These are phyloP conservation scores for Bipolaris bicolor DNA, from an alignment of 2,329 filamentous ascomycete genomes.

Conservation along the genomic window DNA sequence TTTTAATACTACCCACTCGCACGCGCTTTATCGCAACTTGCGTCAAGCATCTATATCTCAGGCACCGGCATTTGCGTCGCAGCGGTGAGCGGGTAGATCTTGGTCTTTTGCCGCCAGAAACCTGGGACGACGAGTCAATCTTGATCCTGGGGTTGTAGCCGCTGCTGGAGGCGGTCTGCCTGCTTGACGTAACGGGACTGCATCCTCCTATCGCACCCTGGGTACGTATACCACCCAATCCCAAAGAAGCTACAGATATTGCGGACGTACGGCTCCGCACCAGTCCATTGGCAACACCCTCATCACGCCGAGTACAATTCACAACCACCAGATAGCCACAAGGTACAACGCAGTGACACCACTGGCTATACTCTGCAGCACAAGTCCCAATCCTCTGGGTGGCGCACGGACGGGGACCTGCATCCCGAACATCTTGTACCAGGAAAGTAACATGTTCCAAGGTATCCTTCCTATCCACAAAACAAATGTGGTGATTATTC, in stretches of 20 bases:
- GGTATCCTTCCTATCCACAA: not conserved
- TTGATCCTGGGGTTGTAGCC: constrained; percentile 15
- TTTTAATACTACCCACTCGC: not conserved
- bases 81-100: constrained; percentile 25
- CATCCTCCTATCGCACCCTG: constrained; percentile 21
- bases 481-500: not conserved
- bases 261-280: constrained; percentile 28
- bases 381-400: constrained; percentile 15
- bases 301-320: constrained; percentile 21
- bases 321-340: constrained; percentile 27
- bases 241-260: constrained; percentile 29
- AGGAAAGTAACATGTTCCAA: constrained; percentile 6
- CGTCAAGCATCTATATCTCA: constrained; percentile 11
- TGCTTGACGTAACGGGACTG: constrained; percentile 27
- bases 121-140: constrained; percentile 13
- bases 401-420: constrained; percentile 26
- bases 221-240: constrained; percentile 10
- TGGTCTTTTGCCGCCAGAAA: constrained; percentile 5
- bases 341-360: constrained; percentile 6
- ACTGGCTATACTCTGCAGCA: constrained; percentile 16
- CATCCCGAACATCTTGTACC: constrained; percentile 21
- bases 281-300: constrained; percentile 14
- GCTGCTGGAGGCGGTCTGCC: constrained; percentile 29
- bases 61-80: constrained; percentile 9
- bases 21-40: constrained; percentile 2